Evolutionary conservation across 2,329 filamentous ascomycete species (phyloP).

Genomic region (Bipolaris bicolor): DNA sequence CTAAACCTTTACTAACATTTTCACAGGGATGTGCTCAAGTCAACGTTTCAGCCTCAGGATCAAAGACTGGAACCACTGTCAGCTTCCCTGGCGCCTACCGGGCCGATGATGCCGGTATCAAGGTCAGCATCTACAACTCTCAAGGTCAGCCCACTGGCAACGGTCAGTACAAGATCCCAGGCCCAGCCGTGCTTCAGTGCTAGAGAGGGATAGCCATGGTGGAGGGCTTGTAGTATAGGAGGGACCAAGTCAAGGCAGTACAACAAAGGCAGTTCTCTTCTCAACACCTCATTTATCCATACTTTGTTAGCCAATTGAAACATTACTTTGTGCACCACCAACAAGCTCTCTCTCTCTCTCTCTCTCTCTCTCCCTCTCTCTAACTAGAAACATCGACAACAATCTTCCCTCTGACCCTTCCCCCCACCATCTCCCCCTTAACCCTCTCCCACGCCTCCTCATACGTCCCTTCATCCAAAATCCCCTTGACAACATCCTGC

Average conservation of each 20-base stretch:
- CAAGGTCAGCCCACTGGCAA: slow-evolving; percentile 28
- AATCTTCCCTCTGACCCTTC: slow-evolving; percentile 41
- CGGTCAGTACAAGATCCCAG: slow-evolving; percentile 57
- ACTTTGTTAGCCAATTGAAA: no score
- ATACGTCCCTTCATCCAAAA: slow-evolving; percentile 27
- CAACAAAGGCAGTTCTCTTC: no score
- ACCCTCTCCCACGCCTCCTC: slow-evolving; percentile 33
- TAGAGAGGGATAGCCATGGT: slow-evolving; percentile 33
- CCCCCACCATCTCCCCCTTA: slow-evolving; percentile 33
- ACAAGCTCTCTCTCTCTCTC: background rate
- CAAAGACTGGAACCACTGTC: slow-evolving; percentile 32
- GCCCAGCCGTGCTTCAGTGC: slow-evolving; percentile 58
- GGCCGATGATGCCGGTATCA: slow-evolving; percentile 39
- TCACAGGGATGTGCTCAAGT: slow-evolving; percentile 42
- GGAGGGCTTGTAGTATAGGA: background rate
- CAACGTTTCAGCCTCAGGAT: slow-evolving; percentile 37
- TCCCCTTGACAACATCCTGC: slow-evolving; percentile 37
- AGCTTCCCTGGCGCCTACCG: slow-evolving; percentile 47
- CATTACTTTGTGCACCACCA: no score
- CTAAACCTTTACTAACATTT: background rate
- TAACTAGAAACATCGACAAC: slow-evolving; percentile 28
- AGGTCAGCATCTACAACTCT: slow-evolving; percentile 40
- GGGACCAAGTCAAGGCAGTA: no score
- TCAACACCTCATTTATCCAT: no score
- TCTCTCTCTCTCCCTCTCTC: background rate